Evolutionary conservation across 1,284 basidiomycete species (phyloP).

Genomic region (Ceratorhiza oryzae-sativae): DNA sequence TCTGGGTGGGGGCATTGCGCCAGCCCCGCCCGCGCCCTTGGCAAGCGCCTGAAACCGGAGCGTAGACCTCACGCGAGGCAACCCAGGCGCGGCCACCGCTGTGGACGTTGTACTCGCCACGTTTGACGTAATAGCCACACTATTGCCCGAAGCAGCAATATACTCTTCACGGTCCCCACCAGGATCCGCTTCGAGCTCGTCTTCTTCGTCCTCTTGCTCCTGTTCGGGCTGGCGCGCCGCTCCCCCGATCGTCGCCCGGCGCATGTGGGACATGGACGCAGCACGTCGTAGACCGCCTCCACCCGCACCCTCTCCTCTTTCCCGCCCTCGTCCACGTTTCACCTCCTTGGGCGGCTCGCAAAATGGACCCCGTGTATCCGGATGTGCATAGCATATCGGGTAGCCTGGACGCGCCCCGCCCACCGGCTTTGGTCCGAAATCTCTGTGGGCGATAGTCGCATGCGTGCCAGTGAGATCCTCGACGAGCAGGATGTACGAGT

Average conservation of each 20-base stretch:
- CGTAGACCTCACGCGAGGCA: conserved; percentile 61
- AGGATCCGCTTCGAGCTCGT: conserved; percentile 52
- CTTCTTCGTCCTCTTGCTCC: conserved; percentile 52
- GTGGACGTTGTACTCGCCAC: conserved; percentile 84
- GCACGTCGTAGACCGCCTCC: conserved; percentile 59
- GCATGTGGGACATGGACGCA: conserved; percentile 79
- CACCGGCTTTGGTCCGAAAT: conserved; percentile 51
- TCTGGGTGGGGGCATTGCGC: conserved; percentile 62
- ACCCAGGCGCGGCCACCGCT: conserved; percentile 49
- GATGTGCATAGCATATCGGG: conserved; percentile 49
- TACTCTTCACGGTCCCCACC: conserved; percentile 68
- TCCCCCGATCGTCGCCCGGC: conserved; percentile 45
- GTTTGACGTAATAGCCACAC: conserved; percentile 88
- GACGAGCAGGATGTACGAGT: conserved; percentile 83
- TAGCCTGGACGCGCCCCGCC: conserved; percentile 55
- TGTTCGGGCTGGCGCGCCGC: conserved; percentile 49
- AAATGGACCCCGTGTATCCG: conserved; percentile 30
- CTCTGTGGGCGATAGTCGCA: conserved; percentile 60
- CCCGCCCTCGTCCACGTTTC: conserved; percentile 63
- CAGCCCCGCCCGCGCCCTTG: conserved; percentile 51
- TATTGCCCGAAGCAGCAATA: conserved; percentile 93
- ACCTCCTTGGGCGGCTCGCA: conserved; percentile 60
- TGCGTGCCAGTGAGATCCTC: conserved; percentile 86
- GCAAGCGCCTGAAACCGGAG: conserved; percentile 60
- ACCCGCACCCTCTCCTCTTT: background rate